Conservation (phyloP, 352 stramenopile genomes). For the Globisporangium parvum region DNA sequence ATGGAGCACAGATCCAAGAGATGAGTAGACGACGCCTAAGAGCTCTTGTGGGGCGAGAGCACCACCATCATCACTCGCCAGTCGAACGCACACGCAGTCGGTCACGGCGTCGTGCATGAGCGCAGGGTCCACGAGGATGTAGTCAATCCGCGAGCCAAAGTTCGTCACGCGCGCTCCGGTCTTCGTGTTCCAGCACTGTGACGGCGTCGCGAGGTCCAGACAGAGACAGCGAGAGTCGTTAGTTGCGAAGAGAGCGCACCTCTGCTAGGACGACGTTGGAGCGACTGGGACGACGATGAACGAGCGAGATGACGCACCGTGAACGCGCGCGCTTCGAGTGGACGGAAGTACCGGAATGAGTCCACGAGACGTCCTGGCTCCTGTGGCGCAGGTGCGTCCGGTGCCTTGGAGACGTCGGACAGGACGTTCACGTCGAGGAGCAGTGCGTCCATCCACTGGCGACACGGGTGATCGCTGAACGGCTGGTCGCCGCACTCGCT, state of each 20-base stretch:
- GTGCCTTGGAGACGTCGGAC: neutral
- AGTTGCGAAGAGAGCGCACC: neutral
- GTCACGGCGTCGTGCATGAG: conserved; percentile 40
- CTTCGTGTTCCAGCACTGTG: conserved; percentile 83
- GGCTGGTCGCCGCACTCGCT: conserved; percentile 18
- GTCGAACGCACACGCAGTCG: conserved; percentile 49
- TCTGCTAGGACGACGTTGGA: too few species aligned
- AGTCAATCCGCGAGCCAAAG: conserved; percentile 89
- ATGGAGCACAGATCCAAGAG: neutral
- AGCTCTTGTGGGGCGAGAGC: too few species aligned
- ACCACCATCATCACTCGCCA: neutral
- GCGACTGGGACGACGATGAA: neutral
- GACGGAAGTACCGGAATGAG: conserved; percentile 76
- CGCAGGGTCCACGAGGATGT: conserved; percentile 68
- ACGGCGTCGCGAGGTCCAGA: neutral
- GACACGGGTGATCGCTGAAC: conserved; percentile 61
- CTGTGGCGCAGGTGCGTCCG: neutral
- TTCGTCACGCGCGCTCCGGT: conserved; percentile 86
- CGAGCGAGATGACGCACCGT: conserved; percentile 35
- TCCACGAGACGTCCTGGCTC: conserved; percentile 51
- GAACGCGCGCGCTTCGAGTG: conserved; percentile 61
- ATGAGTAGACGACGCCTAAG: neutral
- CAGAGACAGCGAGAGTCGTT: neutral
- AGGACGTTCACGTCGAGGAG: conserved; percentile 8
- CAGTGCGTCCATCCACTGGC: conserved; percentile 52